Conservation (phyloP, 1,139 yeast genomes). For the Pichia sp. region DNA sequence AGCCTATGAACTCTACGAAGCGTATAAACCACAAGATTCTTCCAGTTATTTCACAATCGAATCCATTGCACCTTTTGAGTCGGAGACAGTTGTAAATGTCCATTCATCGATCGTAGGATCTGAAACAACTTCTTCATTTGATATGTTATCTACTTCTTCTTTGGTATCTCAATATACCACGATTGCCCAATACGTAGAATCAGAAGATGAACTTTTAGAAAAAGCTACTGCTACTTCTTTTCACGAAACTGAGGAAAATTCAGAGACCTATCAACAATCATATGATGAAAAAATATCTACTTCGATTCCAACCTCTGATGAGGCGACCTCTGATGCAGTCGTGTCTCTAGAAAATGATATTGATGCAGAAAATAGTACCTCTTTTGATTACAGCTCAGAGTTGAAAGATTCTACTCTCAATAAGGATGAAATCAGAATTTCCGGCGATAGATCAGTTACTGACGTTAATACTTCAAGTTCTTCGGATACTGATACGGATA, state of each 20-base stretch:
- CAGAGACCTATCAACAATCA: too few species aligned
- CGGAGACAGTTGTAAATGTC: neutral
- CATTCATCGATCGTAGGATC: too few species aligned
- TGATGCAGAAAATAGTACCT: neutral
- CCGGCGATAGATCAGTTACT: neutral
- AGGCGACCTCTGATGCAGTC: neutral
- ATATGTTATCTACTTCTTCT: neutral
- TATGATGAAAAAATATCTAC: constrained; percentile 1
- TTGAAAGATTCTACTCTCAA: neutral
- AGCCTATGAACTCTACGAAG: constrained; percentile 35
- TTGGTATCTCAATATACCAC: too few species aligned
- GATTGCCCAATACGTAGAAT: too few species aligned
- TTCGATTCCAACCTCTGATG: neutral
- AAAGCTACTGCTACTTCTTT: too few species aligned
- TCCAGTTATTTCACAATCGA: constrained; percentile 31
- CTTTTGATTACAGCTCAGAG: too few species aligned
- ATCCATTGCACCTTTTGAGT: constrained; percentile 23
- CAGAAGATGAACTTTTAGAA: too few species aligned
- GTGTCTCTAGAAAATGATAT: neutral
- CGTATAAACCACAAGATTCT: constrained; percentile 30
- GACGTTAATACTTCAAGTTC: too few species aligned
- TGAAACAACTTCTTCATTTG: neutral
- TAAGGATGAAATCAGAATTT: neutral
- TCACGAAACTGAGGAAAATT: too few species aligned
- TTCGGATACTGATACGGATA: neutral